phyloP scores from a whole-genome alignment of 2,329 filamentous ascomycete species.

The Helotiales sp. region DNA sequence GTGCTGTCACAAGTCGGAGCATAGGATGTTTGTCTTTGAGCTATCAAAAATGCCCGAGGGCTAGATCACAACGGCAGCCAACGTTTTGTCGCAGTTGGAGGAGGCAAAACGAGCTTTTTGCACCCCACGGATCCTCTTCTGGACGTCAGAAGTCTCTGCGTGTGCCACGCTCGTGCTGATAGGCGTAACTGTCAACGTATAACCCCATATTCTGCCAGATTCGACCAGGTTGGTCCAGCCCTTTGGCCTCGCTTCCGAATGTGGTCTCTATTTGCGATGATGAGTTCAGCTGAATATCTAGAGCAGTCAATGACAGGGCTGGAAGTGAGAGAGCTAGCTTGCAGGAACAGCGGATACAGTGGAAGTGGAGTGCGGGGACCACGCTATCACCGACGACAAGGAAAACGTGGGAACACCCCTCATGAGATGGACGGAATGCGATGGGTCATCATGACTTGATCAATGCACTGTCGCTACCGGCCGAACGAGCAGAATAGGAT shows the following conservation, averaged over 20 bases:
- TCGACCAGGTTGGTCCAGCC: neutral
- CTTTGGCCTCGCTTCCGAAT: neutral
- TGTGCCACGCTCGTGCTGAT: neutral
- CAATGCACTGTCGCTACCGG: slow-evolving; percentile 1
- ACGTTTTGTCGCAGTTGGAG: slow-evolving; percentile 8
- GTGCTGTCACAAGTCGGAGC: slow-evolving; percentile 9
- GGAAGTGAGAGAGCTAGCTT: neutral
- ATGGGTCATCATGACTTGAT: neutral
- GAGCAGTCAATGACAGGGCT: slow-evolving; percentile 18
- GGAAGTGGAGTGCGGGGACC: slow-evolving; percentile 7
- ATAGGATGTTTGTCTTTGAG: slow-evolving; percentile 6
- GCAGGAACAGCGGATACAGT: slow-evolving; percentile 3
- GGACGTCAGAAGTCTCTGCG: slow-evolving; percentile 13
- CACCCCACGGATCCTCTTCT: slow-evolving; percentile 7
- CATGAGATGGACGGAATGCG: neutral
- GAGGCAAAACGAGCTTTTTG: slow-evolving; percentile 1
- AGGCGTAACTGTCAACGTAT: neutral
- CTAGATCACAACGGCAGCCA: slow-evolving; percentile 15
- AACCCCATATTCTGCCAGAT: slow-evolving; percentile 2
- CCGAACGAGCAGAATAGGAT: slow-evolving; percentile 5
- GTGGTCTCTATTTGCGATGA: slow-evolving; percentile 11
- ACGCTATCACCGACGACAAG: slow-evolving; percentile 10
- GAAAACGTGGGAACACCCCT: slow-evolving; percentile 8
- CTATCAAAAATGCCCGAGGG: slow-evolving; percentile 23
- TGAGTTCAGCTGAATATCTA: slow-evolving; percentile 16